Base-by-base conservation (phyloP, 352 stramenopile species). In the Pythium brachiatum region DNA sequence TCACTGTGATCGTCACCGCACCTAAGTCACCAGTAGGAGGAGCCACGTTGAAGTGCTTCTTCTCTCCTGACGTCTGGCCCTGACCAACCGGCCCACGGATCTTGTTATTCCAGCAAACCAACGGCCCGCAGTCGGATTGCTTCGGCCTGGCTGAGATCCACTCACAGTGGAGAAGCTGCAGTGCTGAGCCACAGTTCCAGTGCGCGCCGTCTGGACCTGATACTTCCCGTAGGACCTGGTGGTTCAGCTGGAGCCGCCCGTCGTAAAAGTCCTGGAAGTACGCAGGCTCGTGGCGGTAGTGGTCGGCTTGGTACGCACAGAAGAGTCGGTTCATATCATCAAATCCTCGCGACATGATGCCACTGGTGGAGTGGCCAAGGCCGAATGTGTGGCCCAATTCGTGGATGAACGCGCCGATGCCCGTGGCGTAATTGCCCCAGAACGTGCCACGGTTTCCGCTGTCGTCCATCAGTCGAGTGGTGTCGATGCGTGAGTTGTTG, bases 301-400 rank as follows among this genome's bases (percentile, higher is more conserved):
- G 48, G 48, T 69, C 55, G 9, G 55, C 48, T 36, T 68, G 41
- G 39, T 78, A 85, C 13, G 77, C 70, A 18, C 72, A 79, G 29
- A 88, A 70, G 23, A 90, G 44, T 7, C 68, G 73, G 51, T 89
- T 89, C 77, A 90, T 83, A 31, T 92, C 81, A 46, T 90, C 79
- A 69, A 92, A 92, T 11, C 83, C 83, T 26, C 79, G 71, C 16
- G 69, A 71, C 81, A 90, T 90, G 60, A 90, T 86, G 8, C 81
- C 81, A 25, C 67, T 81, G 6, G 68, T 70, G 0, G 79, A 54
- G 43, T 89, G 81, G 1, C 77, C 75, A n/a, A 90, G 74, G 0
- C 81, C 75, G 29, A 90, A 76, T 2, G 76, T 88, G 43, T 89
- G 77, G 2, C 81, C 81, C 21, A 89, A 64, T 27, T 90, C 81